Percentiles rank a stretch among this genome's conserved stretches.
Evolutionary conservation across 1,139 yeast species (phyloP).

Genomic region (Yamadazyma atmosphaerica): DNA sequence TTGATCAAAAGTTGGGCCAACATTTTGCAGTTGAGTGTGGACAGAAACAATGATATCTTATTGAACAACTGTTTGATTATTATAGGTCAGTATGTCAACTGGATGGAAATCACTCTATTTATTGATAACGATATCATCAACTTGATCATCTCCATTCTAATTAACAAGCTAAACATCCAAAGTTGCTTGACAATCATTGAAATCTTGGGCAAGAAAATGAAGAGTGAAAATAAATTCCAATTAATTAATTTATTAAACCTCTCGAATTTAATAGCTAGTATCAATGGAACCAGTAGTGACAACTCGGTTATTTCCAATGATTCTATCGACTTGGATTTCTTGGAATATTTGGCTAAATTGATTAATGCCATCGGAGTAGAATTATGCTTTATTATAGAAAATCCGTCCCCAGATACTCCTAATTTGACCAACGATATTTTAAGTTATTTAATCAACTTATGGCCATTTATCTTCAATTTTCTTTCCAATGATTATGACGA

Average conservation of each 20-base stretch:
- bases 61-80: conserved; percentile 61
- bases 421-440: conserved; percentile 45
- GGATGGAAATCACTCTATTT: conserved; percentile 90
- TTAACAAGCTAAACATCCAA: conserved; percentile 23
- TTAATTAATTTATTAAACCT: conserved; percentile 69
- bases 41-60: conserved; percentile 39
- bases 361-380: conserved; percentile 77
- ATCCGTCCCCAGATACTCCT: conserved; percentile 24
- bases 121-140: conserved; percentile 66
- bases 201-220: conserved; percentile 89
- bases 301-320: conserved; percentile 32
- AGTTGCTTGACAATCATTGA: conserved; percentile 76
- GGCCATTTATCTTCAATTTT: conserved; percentile 74
- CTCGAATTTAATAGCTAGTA: conserved; percentile 38
- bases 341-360: conserved; percentile 75
- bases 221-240: conserved; percentile 79
- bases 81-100: conserved; percentile 84
- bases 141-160: conserved; percentile 43
- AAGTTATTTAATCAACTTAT: conserved; percentile 40
- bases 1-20: conserved; percentile 70
- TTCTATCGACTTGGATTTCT: conserved; percentile 55
- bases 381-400: conserved; percentile 62
- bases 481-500: conserved; percentile 86
- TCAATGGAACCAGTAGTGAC: not conserved
- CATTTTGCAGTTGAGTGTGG: conserved; percentile 39